Conservation (phyloP, 2,329 filamentous ascomycete species). For the Cladophialophora yegresii region DNA sequence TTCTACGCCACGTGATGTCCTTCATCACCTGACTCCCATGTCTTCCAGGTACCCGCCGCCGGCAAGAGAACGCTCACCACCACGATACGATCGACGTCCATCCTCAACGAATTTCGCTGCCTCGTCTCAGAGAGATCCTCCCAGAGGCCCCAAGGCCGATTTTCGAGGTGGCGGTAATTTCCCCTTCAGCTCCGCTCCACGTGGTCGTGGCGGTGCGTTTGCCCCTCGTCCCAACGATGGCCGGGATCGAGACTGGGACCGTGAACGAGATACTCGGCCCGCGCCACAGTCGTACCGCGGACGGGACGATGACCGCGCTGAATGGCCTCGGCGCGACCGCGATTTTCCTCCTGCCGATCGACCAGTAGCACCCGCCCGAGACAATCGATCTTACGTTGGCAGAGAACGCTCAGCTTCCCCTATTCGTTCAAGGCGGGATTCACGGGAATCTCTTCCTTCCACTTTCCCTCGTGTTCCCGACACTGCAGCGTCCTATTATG, state of each 20-base stretch:
- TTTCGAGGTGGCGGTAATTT: slow-evolving; percentile 57
- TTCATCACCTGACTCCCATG: slow-evolving; percentile 48
- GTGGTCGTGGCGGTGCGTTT: slow-evolving; percentile 61
- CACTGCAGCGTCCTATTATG: slow-evolving; percentile 41
- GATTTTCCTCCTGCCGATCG: slow-evolving; percentile 49
- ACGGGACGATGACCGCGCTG: slow-evolving; percentile 42
- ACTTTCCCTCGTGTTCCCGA: slow-evolving; percentile 44
- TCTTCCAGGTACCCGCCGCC: slow-evolving; percentile 56
- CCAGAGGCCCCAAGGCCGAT: slow-evolving; percentile 76
- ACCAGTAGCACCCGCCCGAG: slow-evolving; percentile 38
- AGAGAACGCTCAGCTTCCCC: slow-evolving; percentile 51
- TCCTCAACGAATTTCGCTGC: slow-evolving; percentile 55
- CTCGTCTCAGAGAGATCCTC: slow-evolving; percentile 65
- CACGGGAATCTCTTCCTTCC: slow-evolving; percentile 47
- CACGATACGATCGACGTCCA: slow-evolving; percentile 72
- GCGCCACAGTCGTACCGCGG: slow-evolving; percentile 46
- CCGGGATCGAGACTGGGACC: slow-evolving; percentile 35
- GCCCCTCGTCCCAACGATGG: slow-evolving; percentile 57
- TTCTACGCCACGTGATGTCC: slow-evolving; percentile 58
- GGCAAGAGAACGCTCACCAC: slow-evolving; percentile 66
- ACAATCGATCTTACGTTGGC: slow-evolving; percentile 48
- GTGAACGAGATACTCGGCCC: slow-evolving; percentile 48
- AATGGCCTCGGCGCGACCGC: slow-evolving; percentile 52
- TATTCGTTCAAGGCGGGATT: slow-evolving; percentile 48
- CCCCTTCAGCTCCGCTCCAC: slow-evolving; percentile 30